phyloP scores from a whole-genome alignment of 306 rosid genomes.

The Prunus padus region DNA sequence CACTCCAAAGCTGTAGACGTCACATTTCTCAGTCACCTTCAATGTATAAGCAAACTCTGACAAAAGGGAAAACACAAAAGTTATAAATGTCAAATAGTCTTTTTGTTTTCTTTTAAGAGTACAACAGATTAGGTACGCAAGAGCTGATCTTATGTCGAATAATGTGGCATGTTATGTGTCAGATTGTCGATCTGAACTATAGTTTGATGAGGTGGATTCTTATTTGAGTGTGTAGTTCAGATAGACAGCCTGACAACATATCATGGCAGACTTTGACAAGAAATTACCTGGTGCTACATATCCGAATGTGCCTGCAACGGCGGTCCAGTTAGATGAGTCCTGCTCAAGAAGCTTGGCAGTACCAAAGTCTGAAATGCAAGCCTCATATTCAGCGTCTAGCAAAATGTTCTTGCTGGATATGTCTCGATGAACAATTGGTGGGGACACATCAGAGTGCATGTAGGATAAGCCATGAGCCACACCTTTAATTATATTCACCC shows the following conservation, averaged over 20 bases:
- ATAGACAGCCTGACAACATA: background rate
- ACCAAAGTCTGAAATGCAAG: conserved; percentile 41
- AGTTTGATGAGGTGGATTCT: background rate
- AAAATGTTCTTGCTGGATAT: conserved; percentile 44
- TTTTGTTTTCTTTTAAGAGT: too few relatives aligned
- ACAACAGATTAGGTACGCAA: too few relatives aligned
- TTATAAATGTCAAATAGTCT: background rate
- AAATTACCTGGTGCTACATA: conserved; percentile 48
- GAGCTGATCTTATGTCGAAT: too few relatives aligned
- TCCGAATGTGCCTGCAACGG: conserved; percentile 44
- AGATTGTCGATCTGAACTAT: background rate
- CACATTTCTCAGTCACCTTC: conserved; percentile 38
- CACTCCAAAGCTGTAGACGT: conserved; percentile 45
- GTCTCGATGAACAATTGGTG: conserved; percentile 37
- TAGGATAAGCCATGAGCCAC: conserved; percentile 39
- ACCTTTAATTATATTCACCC: conserved; percentile 29
- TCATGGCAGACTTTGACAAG: background rate
- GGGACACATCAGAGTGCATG: conserved; percentile 27
- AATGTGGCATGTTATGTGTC: background rate
- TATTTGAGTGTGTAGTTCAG: background rate
- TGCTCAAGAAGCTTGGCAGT: conserved; percentile 28
- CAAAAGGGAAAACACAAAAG: background rate
- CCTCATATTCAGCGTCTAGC: conserved; percentile 30
- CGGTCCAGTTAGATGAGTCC: conserved; percentile 38
- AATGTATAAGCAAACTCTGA: conserved; percentile 46